Base-by-base conservation (phyloP, 1,284 basidiomycete genomes). In the Pascua sp. region DNA sequence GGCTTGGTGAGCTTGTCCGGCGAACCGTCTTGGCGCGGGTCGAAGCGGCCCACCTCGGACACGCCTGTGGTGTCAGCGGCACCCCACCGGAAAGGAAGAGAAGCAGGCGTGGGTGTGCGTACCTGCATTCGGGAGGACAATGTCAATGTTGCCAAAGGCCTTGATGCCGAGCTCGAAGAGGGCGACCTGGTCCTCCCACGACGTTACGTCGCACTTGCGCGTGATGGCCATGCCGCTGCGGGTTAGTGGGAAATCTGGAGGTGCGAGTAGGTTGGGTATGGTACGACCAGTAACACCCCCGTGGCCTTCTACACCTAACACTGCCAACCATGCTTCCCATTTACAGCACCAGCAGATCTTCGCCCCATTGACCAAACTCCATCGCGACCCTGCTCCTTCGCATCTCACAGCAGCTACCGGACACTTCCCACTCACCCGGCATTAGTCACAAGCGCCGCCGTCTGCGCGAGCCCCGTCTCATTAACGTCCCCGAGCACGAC, bases 151-250 rank as follows among this genome's bases (percentile, higher is more conserved):
- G 11, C 60, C 60, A n/a, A 51, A 62, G 39, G 53, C 38, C 51
- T 51, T 41, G 8, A 47, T 37, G 8, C 54, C 60, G 0, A 52
- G 32, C 36, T 46, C 56, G 46, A 62, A 62, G 15, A 62, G 60
- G 5, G 56, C 57, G 13, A 59, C 51, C 56, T 62, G 60, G 48
- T 62, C 56, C 11, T 62, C 60, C 60, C 60, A 62, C 4, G 13
- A 45, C 7, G 60, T 62, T 16, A 62, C 60, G 49, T 62, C 60
- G 57, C 60, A 62, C 13, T 71, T 80, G 4, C 11, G 15, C 8
- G 50, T 45, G 1, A 56, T 46, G 32, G 44, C 47, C 5, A n/a
- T 11, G 43, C 37, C 41, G 9, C 47, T 44, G 45, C 38, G 11
- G 16, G 18, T 24, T 63, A 44, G 11, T 2, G n/a, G n/a, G n/a